These are phyloP conservation scores for Ballota nigra DNA, from an alignment of 257 asterid species.

Conservation along the genomic window DNA sequence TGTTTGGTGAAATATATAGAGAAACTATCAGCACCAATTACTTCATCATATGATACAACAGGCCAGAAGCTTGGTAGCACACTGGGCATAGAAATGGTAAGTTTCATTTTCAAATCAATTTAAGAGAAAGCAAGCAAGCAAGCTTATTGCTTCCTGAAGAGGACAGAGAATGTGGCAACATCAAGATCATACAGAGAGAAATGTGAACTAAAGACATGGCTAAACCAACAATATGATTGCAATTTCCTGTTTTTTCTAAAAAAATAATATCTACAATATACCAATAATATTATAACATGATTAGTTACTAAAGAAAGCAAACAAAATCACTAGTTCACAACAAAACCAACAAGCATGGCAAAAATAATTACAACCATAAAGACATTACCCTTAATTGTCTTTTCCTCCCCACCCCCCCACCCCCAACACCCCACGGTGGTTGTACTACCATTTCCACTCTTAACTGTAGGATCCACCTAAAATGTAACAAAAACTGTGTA, in stretches of 20 bases:
- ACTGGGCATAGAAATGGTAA: background rate
- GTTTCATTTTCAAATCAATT: background rate
- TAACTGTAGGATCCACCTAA: background rate
- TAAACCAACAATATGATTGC: background rate
- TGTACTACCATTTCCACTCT: background rate
- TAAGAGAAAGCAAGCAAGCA: background rate
- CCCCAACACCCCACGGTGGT: no score
- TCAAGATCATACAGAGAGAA: background rate
- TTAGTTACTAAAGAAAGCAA: background rate
- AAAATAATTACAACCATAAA: background rate
- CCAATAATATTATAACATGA: background rate
- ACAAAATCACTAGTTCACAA: background rate
- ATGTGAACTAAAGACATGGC: background rate
- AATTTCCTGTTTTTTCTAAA: background rate
- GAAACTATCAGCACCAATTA: constrained; percentile 2
- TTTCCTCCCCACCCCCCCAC: no score
- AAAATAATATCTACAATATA: background rate
- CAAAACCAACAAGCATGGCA: background rate
- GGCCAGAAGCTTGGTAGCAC: constrained; percentile 1
- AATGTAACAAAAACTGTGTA: background rate
- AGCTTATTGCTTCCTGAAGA: background rate
- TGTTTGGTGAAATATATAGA: constrained; percentile 6
- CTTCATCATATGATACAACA: background rate
- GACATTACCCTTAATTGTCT: background rate
- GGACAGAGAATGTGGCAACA: background rate